Base-by-base conservation (phyloP, 1,139 yeast genomes). In the Pichia sp. region DNA sequence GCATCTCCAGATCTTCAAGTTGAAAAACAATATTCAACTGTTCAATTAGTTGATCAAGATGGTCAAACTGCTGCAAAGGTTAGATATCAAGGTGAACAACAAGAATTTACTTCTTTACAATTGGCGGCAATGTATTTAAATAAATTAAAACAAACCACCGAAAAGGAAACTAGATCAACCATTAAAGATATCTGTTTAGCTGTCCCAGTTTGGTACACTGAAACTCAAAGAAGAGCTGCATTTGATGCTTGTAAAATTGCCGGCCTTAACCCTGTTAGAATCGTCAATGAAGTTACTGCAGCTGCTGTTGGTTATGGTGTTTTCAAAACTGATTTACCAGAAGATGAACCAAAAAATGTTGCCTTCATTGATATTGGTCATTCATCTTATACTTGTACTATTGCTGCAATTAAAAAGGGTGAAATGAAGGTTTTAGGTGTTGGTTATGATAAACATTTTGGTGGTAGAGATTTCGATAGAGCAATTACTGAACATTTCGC, bases 291-390 rank as follows among this genome's bases (percentile, higher is more conserved):
- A 71, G 84, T 88, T 60, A 91, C 99, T 56, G 98, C 99, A 57
- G 99, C 99, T 56, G 98, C 97, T 62, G 96, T 95, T 61, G 96
- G 97, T 62, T 95, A 93, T 76, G 99, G 99, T 78, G 97, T 93
- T 58, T 93, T 93, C 84, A 91, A 93, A 81, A 95, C 88, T 67
- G 87, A 93, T 63, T 93, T 96, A 71, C 89, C 87, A 61, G 97
- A 89, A 72, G 95, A 87, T 64, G 87, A 85, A 72, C 86, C 93
- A 67, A 84, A 87, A 76, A 86, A 81, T 68, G 89, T 93, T 63
- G 97, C 96, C 44, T 87, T 93, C 66, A 83, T 93, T 56, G 99
- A 93, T 73, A 88, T 95, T 71, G 99, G 99, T 64, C 96, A 93
- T 79, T 89, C 98, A 49, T 84, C 96, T 51, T 91, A 83, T 79